These are phyloP conservation scores for Cercospora beticola DNA, from an alignment of 2,329 filamentous ascomycete species.

Conservation along the genomic window DNA sequence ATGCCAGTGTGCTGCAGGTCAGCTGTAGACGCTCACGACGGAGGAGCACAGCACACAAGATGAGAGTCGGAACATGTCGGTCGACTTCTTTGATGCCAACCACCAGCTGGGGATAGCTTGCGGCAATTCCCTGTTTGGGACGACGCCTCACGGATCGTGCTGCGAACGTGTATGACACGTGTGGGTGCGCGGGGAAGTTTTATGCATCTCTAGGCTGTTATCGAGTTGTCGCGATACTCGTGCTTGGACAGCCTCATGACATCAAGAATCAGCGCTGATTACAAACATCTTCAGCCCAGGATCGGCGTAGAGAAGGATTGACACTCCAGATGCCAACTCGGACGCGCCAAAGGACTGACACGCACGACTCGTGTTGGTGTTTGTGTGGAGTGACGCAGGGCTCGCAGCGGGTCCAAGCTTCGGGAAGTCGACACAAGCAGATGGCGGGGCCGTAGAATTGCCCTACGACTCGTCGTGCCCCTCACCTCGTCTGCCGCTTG, in stretches of 20 bases:
- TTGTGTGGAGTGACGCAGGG: not conserved
- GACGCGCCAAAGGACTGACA: not conserved
- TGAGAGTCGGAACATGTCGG: not conserved
- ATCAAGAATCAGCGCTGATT: not conserved
- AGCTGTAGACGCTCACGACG: not conserved
- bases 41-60: not conserved
- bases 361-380: constrained; percentile 6
- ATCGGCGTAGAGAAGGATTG: not conserved
- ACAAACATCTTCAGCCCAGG: not conserved
- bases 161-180: not conserved
- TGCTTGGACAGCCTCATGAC: not conserved
- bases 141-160: not conserved
- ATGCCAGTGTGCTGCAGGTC: not conserved
- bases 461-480: not conserved
- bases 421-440: not conserved
- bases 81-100: not conserved
- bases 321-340: not conserved
- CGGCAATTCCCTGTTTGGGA: not conserved
- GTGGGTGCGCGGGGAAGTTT: not conserved
- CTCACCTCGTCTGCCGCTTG: constrained; percentile 5
- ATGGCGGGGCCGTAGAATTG: not conserved
- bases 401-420: constrained; percentile 6
- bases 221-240: not conserved
- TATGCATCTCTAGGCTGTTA: not conserved
- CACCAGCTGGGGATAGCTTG: not conserved